A percentile compares a stretch with the other conserved stretches of the same genome.
Evolutionary conservation across 306 rosid species (phyloP).

Genomic region (Boehmeria nivea): DNA sequence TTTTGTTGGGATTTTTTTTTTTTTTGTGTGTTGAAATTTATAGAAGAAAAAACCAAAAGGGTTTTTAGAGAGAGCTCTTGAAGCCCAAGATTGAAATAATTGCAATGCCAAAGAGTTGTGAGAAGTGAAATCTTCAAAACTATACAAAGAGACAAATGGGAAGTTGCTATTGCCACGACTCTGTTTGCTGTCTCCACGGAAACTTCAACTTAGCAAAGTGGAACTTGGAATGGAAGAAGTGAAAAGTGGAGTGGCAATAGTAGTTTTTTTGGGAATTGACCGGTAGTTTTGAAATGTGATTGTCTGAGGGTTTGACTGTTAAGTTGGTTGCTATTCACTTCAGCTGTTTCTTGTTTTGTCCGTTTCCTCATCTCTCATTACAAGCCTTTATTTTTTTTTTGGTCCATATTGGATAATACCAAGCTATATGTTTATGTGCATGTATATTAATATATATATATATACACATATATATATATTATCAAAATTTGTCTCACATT

Average conservation of each 20-base stretch:
- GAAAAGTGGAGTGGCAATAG: too few relatives aligned
- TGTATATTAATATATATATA: too few relatives aligned
- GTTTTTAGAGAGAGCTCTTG: neutral
- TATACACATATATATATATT: too few relatives aligned
- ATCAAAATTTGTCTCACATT: too few relatives aligned
- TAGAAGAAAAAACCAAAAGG: neutral
- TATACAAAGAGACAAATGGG: neutral
- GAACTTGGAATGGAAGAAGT: too few relatives aligned
- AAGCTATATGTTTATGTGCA: too few relatives aligned
- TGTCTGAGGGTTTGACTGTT: conserved; percentile 59
- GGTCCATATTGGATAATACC: too few relatives aligned
- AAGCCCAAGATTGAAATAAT: too few relatives aligned
- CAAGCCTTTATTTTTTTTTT: neutral
- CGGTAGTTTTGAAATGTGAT: conserved; percentile 48
- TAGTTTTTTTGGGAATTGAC: conserved; percentile 20
- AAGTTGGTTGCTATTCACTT: conserved; percentile 17
- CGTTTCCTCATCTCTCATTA: neutral
- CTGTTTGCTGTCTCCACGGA: conserved; percentile 9
- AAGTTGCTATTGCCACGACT: conserved; percentile 2
- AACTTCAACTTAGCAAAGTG: too few relatives aligned
- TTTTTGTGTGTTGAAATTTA: too few relatives aligned
- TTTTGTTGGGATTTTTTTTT: conserved; percentile 1
- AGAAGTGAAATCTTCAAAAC: neutral
- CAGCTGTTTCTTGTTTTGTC: neutral
- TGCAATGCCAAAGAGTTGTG: too few relatives aligned